Conservation (phyloP, 495 filamentous ascomycete species). For the Gamarada debralockiae region DNA sequence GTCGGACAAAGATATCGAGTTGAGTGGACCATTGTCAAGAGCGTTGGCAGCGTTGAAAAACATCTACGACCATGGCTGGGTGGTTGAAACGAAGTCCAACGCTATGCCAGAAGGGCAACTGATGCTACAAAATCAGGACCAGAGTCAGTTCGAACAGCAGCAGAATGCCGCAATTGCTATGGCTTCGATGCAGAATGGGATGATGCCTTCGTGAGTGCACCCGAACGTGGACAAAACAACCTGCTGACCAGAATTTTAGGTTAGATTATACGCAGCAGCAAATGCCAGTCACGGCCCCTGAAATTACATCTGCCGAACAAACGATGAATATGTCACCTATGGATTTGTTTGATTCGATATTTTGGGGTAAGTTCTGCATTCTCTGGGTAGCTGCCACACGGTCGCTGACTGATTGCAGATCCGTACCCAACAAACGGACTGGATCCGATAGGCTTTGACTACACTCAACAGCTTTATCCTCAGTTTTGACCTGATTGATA, state of each 20-base stretch:
- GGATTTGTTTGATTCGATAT: conserved; percentile 56
- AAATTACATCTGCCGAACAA: conserved; percentile 11
- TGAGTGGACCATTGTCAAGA: conserved; percentile 49
- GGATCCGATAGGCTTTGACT: conserved; percentile 20
- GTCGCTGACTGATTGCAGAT: conserved; percentile 10
- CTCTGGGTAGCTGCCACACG: not conserved
- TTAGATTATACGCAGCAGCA: conserved; percentile 24
- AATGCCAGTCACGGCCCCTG: conserved; percentile 10
- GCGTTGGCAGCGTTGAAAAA: conserved; percentile 51
- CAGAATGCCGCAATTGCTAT: conserved; percentile 52
- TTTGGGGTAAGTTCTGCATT: conserved; percentile 44
- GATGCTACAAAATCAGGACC: conserved; percentile 22
- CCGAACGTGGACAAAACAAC: not conserved
- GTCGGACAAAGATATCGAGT: conserved; percentile 48
- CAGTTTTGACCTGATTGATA: too few relatives aligned
- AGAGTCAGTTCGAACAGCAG: conserved; percentile 38
- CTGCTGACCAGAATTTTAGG: conserved; percentile 14
- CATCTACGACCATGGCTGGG: conserved; percentile 53
- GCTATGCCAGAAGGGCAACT: not conserved
- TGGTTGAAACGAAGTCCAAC: conserved; percentile 10
- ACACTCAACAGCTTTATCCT: conserved; percentile 6
- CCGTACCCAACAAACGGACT: conserved; percentile 21
- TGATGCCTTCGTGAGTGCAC: conserved; percentile 26
- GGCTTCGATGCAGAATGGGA: conserved; percentile 47
- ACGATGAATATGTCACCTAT: conserved; percentile 47